These are phyloP conservation scores for Chaetomium fimeti DNA, from an alignment of 495 filamentous ascomycete species.

Conservation along the genomic window DNA sequence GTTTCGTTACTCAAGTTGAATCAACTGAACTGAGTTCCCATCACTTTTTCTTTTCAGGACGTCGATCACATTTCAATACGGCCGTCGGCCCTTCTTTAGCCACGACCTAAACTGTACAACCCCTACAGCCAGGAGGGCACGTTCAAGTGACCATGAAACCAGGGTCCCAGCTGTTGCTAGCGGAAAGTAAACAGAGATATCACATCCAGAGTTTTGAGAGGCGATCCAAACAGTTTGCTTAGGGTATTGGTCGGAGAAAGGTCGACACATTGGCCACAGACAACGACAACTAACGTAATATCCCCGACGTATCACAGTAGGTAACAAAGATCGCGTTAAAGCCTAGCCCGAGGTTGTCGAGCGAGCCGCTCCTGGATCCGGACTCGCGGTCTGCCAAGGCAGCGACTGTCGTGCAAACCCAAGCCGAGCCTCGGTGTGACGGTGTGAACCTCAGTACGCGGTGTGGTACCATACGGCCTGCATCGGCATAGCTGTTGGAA, in stretches of 20 bases:
- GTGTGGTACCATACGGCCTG: constrained; percentile 12
- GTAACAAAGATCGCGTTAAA: constrained; percentile 1
- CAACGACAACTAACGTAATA: no score
- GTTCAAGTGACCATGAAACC: background rate
- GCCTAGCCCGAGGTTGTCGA: background rate
- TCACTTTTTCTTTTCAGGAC: background rate
- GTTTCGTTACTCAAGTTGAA: background rate
- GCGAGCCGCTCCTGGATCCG: background rate
- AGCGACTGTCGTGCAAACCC: constrained; percentile 5
- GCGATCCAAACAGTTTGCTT: background rate
- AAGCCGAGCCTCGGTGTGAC: constrained; percentile 1
- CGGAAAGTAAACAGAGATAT: background rate
- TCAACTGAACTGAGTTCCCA: background rate
- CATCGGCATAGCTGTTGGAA: constrained; percentile 8
- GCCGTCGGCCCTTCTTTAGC: background rate
- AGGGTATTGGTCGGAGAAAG: no score
- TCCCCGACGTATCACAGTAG: background rate
- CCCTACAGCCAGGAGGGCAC: background rate
- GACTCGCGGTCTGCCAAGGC: background rate
- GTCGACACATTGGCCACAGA: no score
- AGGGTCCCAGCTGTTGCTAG: background rate
- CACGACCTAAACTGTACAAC: background rate
- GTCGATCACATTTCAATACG: background rate
- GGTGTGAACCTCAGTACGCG: background rate
- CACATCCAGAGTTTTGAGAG: background rate